A percentile compares a stretch with the other conserved stretches of the same genome.
Evolutionary conservation across 169 alveolate genomes (phyloP).

Genomic region (Plasmodium falciparum): DNA sequence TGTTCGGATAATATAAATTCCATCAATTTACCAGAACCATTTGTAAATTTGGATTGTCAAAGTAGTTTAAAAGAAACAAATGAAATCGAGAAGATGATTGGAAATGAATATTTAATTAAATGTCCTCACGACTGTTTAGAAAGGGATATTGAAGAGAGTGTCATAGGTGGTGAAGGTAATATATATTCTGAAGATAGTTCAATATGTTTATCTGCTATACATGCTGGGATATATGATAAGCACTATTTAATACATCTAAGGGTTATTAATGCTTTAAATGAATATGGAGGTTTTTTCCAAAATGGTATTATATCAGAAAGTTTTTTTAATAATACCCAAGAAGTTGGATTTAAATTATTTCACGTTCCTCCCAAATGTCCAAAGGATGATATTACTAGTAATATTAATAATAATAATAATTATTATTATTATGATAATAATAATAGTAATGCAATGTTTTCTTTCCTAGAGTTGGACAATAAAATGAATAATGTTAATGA

Average conservation of each 20-base stretch:
- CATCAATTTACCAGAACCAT: slow-evolving; percentile 82
- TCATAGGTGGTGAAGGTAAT: slow-evolving; percentile 89
- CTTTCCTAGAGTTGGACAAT: slow-evolving; percentile 8
- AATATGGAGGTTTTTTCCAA: slow-evolving; percentile 86
- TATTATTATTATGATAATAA: not conserved
- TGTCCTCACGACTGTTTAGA: slow-evolving; percentile 91
- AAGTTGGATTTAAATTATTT: slow-evolving; percentile 81
- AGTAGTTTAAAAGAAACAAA: slow-evolving; percentile 81
- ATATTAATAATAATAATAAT: not conserved
- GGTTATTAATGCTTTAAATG: slow-evolving; percentile 82
- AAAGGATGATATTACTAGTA: slow-evolving; percentile 15
- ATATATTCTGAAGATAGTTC: slow-evolving; percentile 89
- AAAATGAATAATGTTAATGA: not conserved
- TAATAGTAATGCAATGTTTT: not conserved
- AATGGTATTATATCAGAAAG: slow-evolving; percentile 87
- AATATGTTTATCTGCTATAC: slow-evolving; percentile 90
- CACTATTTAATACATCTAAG: slow-evolving; percentile 79
- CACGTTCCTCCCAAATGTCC: slow-evolving; percentile 82
- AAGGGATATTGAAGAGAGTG: slow-evolving; percentile 79
- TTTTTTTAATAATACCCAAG: slow-evolving; percentile 78
- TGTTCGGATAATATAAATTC: slow-evolving; percentile 80
- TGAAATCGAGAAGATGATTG: slow-evolving; percentile 86
- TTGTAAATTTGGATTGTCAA: slow-evolving; percentile 83
- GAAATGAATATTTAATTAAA: slow-evolving; percentile 82
- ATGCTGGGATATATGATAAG: slow-evolving; percentile 86